phyloP scores from a whole-genome alignment of 495 filamentous ascomycete genomes.

The Neurospora pannonica region DNA sequence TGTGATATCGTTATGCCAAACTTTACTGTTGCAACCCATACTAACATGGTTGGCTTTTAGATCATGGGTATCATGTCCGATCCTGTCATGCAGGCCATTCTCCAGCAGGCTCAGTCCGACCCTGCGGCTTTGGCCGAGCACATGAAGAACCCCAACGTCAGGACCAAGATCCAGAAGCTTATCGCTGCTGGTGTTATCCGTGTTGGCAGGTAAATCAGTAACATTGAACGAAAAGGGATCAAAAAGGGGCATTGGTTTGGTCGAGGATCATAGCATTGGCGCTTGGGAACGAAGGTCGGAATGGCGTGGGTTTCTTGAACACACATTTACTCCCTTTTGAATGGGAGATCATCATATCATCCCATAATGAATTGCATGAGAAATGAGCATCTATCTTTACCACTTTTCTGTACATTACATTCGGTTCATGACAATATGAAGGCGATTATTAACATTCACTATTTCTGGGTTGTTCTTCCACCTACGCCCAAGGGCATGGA shows the following conservation, averaged over 20 bases:
- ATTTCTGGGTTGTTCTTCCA: neutral
- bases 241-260: neutral
- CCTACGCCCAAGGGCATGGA: neutral
- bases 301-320: neutral
- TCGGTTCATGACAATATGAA: neutral
- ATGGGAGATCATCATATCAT: neutral
- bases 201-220: constrained; percentile 44
- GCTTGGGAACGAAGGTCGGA: neutral
- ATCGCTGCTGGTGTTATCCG: constrained; percentile 88
- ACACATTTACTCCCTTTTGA: neutral
- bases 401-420: neutral
- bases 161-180: constrained; percentile 82
- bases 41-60: constrained; percentile 37
- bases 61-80: constrained; percentile 88
- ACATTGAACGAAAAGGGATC: neutral
- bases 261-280: neutral
- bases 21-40: neutral
- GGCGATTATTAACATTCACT: neutral
- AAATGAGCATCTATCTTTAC: constrained; percentile 1
- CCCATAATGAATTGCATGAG: constrained; percentile 3
- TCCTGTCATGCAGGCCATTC: constrained; percentile 94
- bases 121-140: constrained; percentile 88
- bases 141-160: constrained; percentile 83
- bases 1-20: constrained; percentile 19
- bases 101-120: constrained; percentile 91